These are phyloP conservation scores for Clathrospora elynae DNA, from an alignment of 2,329 filamentous ascomycete genomes.

Conservation along the genomic window DNA sequence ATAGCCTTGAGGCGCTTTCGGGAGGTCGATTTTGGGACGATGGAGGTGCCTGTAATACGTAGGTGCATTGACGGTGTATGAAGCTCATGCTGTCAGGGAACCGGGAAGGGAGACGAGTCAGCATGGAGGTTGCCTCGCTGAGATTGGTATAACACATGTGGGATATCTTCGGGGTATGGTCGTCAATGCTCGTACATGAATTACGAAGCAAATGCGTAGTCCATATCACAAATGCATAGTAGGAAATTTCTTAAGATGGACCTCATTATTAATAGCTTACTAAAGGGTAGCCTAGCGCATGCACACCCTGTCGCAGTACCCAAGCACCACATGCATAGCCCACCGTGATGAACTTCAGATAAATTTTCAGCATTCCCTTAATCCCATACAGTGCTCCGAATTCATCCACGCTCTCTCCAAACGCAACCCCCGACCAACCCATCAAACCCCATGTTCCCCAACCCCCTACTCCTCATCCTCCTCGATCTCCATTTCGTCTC, in stretches of 20 bases:
- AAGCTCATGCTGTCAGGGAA: background rate
- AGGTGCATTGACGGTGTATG: conserved; percentile 2
- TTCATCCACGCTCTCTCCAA: background rate
- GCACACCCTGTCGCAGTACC: background rate
- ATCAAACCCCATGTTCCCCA: too few relatives aligned
- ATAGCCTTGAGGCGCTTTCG: background rate
- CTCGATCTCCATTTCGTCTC: conserved; percentile 4
- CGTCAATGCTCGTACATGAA: too few relatives aligned
- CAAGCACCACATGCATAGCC: background rate
- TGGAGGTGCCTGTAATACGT: background rate
- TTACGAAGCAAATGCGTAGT: too few relatives aligned
- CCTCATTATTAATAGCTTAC: too few relatives aligned
- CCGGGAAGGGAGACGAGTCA: too few relatives aligned
- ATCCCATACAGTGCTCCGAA: background rate
- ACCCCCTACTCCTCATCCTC: conserved; percentile 2
- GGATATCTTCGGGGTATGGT: conserved; percentile 11
- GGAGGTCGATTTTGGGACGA: too few relatives aligned
- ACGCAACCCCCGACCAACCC: background rate
- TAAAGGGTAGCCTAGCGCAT: background rate
- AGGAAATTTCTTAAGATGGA: background rate
- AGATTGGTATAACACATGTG: conserved; percentile 2
- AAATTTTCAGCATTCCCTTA: background rate
- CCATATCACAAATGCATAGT: background rate
- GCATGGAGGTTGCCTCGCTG: too few relatives aligned
- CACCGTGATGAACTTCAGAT: background rate